Conservation (phyloP, 2,329 filamentous ascomycete genomes). For the Penicillium vulpinum region DNA sequence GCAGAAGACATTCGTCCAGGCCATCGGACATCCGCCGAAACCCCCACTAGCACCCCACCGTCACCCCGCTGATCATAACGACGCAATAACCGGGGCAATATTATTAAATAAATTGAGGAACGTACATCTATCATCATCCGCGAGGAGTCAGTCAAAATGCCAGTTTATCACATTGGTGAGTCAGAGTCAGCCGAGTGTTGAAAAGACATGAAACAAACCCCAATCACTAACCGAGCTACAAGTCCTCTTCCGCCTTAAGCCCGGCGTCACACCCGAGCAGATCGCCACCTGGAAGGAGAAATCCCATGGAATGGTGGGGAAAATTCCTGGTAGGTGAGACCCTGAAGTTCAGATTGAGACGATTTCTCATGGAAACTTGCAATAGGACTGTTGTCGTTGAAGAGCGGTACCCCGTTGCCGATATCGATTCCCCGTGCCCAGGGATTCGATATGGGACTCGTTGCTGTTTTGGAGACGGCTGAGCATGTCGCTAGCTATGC, state of each 20-base stretch:
- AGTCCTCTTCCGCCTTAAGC: conserved; percentile 48
- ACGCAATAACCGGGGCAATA: not conserved
- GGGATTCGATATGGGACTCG: conserved; percentile 48
- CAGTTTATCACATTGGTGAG: conserved; percentile 46
- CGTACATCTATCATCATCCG: not conserved
- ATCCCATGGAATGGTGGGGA: conserved; percentile 42
- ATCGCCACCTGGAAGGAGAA: conserved; percentile 33
- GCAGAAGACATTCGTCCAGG: not conserved
- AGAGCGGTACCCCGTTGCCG: conserved; percentile 39
- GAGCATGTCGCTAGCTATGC: conserved; percentile 47
- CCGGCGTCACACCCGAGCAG: conserved; percentile 36
- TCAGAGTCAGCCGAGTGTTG: not conserved
- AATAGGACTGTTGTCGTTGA: conserved; percentile 37
- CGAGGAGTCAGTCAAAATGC: conserved; percentile 26
- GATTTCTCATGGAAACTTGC: not conserved
- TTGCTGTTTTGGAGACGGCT: conserved; percentile 48
- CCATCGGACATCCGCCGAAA: conserved; percentile 9
- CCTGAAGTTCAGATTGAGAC: not conserved
- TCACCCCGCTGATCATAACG: not conserved
- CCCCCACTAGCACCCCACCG: not conserved
- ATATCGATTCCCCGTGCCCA: conserved; percentile 45
- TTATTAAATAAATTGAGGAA: not conserved
- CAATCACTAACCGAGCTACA: conserved; percentile 16
- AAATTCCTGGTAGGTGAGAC: conserved; percentile 39
- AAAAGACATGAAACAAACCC: not conserved